Evolutionary conservation across 2,329 filamentous ascomycete genomes (phyloP), one percentile per base, ranked within the genome.

Genomic region (Botrytis aclada): DNA sequence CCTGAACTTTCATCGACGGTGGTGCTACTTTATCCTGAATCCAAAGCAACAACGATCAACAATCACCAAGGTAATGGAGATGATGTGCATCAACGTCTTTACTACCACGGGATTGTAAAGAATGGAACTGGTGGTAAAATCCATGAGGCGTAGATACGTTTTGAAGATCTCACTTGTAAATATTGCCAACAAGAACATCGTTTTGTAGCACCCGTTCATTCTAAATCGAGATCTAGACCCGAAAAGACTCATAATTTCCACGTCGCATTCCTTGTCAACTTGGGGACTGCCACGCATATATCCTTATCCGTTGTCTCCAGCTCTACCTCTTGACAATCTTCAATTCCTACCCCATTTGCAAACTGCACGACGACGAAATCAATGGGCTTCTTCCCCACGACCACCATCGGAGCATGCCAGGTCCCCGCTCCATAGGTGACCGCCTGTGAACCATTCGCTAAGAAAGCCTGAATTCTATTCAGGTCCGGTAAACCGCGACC

Each of bases 351-450:
- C 3, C 93, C 94, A 82, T 97, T 98, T 47, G 90, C 90, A 84
- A 93, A 96, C 84, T 98, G 95, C 77, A 93, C 88, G 2, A 98
- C 95, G 8, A 97, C 88, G 82, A 98, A 98, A 80, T 96, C 93
- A 65, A 98, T 85, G 32, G 90, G 86, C 71, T 85, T 83, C 62
- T 83, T 81, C 0, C 95, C 95, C 66, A 98, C 82, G 25, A 93
- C 94, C 22, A 94, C 92, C 95, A 99, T 98, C 0, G 96, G 96
- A 74, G 95, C 94, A 84, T 99, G 96, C 89, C 91, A 99, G 71
- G 94, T 98, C 8, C 94, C 96, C 1, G 93, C 90, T 1, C 88
- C 94, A 81, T 98, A 99, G 4, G 94, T 98, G 22, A 99, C 93
- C 18, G 94, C 95, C 84, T 97, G 94, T 37, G 87, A 86, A 4